These are phyloP conservation scores for Catunica adiposa DNA, from an alignment of 2,329 filamentous ascomycete species.

Conservation along the genomic window DNA sequence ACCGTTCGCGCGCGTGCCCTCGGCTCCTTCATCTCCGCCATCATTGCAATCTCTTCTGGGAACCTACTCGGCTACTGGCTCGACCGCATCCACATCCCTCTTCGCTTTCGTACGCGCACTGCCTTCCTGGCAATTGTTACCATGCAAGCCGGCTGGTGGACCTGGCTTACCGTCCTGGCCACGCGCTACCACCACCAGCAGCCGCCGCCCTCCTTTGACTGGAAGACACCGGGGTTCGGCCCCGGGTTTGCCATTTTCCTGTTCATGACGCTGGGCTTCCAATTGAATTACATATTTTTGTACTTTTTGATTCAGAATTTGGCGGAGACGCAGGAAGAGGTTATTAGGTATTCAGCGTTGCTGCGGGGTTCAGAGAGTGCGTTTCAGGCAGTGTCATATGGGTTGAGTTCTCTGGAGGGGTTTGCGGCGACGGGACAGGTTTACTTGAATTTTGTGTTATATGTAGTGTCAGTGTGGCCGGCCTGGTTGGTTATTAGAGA, in stretches of 20 bases:
- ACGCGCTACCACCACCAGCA: conserved; percentile 35
- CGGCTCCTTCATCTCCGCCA: conserved; percentile 52
- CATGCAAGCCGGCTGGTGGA: conserved; percentile 54
- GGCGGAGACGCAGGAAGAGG: conserved; percentile 42
- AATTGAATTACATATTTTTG: conserved; percentile 58
- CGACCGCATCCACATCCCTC: conserved; percentile 37
- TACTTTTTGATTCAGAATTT: conserved; percentile 57
- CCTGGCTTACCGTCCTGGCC: conserved; percentile 51
- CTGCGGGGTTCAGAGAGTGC: conserved; percentile 56
- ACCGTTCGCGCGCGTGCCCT: conserved; percentile 51
- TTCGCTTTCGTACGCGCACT: conserved; percentile 36
- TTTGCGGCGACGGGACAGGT: conserved; percentile 50
- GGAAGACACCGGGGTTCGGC: conserved; percentile 46
- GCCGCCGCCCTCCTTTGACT: conserved; percentile 47
- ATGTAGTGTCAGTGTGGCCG: conserved; percentile 45
- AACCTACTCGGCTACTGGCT: conserved; percentile 50
- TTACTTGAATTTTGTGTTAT: conserved; percentile 55
- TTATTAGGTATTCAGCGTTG: conserved; percentile 51
- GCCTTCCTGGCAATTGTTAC: conserved; percentile 38
- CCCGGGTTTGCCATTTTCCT: conserved; percentile 50
- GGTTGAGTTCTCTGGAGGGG: conserved; percentile 41
- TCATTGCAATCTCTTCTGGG: conserved; percentile 47
- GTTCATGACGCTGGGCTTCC: conserved; percentile 50
- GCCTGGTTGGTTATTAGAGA: conserved; percentile 50
- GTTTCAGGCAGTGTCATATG: conserved; percentile 58